Conservation (phyloP, 257 asterid genomes). For the Solanum rostratum region DNA sequence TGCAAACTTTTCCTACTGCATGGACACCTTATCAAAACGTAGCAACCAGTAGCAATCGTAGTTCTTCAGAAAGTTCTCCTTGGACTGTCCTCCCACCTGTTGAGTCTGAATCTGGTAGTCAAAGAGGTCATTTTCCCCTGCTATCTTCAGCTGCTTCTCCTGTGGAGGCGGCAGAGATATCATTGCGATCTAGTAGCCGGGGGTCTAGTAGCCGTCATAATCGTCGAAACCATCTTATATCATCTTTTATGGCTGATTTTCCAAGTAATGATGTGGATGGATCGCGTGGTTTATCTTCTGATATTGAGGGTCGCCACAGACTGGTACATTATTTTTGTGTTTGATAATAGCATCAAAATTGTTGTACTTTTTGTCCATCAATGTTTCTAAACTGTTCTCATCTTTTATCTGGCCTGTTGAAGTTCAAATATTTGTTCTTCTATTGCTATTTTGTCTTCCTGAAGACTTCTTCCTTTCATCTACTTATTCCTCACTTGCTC, state of each 20-base stretch:
- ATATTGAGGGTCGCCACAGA: slow-evolving; percentile 59
- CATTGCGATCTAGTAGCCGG: background rate
- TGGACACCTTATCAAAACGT: slow-evolving; percentile 48
- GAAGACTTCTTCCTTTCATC: background rate
- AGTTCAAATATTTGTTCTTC: background rate
- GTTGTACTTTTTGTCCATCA: background rate
- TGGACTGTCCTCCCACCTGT: slow-evolving; percentile 37
- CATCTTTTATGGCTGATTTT: slow-evolving; percentile 32
- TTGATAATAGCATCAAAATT: background rate
- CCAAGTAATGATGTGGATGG: slow-evolving; percentile 34
- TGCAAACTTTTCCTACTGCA: slow-evolving; percentile 20
- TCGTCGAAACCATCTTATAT: slow-evolving; percentile 28
- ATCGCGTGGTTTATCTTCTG: slow-evolving; percentile 57
- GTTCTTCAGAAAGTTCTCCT: slow-evolving; percentile 30
- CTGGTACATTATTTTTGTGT: slow-evolving; percentile 31
- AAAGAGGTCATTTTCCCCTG: slow-evolving; percentile 38
- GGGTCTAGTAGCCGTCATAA: slow-evolving; percentile 21
- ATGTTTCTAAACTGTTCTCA: background rate
- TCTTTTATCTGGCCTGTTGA: background rate
- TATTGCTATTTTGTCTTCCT: background rate
- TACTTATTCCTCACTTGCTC: background rate
- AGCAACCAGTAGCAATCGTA: slow-evolving; percentile 33
- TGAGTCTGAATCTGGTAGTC: slow-evolving; percentile 41
- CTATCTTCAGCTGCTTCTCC: slow-evolving; percentile 43
- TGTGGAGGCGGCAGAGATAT: slow-evolving; percentile 1